Conservation (phyloP, 352 stramenopile species). For the Globisporangium rhizosaccharum region DNA sequence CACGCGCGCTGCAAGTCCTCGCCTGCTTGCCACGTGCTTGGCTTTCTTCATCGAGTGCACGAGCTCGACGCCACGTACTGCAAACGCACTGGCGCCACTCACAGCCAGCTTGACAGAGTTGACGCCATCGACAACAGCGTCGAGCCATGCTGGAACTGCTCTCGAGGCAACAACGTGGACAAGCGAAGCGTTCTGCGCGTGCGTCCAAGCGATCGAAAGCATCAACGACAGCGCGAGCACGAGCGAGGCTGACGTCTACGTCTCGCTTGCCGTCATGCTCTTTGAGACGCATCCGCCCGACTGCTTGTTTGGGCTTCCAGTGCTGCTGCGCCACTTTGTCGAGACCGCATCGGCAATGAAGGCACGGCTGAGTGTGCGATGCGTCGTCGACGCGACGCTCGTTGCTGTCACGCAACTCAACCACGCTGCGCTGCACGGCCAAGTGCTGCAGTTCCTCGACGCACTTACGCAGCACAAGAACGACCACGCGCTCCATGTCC, state of each 20-base stretch:
- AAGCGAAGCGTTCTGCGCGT: slow-evolving; percentile 23
- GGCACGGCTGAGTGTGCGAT: slow-evolving; percentile 22
- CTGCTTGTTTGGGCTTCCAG: slow-evolving; percentile 33
- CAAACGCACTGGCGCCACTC: not conserved
- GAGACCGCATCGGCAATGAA: slow-evolving; percentile 23
- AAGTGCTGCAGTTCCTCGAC: slow-evolving; percentile 44
- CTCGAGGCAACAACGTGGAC: not conserved
- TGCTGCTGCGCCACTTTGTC: slow-evolving; percentile 37
- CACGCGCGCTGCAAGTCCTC: slow-evolving; percentile 21
- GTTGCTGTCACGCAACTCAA: slow-evolving; percentile 30
- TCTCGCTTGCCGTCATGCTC: slow-evolving; percentile 26
- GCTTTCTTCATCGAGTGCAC: slow-evolving; percentile 33
- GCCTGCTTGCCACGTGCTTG: slow-evolving; percentile 28
- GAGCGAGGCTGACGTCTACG: slow-evolving; percentile 8
- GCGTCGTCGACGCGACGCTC: slow-evolving; percentile 31
- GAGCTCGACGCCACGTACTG: not conserved
- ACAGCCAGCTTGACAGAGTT: not conserved
- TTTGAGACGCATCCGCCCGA: slow-evolving; percentile 39
- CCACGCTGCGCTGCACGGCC: slow-evolving; percentile 28
- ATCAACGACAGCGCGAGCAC: not conserved
- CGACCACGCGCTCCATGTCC: slow-evolving; percentile 23
- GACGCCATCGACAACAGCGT: not conserved
- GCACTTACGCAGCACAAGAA: slow-evolving; percentile 51
- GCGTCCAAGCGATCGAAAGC: slow-evolving; percentile 18
- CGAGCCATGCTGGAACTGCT: not conserved